A percentile compares a stretch with the other conserved stretches of the same genome.
These are phyloP conservation scores for Fistulinella prunicolor DNA, from an alignment of 768 basidiomycete species.

Conservation along the genomic window DNA sequence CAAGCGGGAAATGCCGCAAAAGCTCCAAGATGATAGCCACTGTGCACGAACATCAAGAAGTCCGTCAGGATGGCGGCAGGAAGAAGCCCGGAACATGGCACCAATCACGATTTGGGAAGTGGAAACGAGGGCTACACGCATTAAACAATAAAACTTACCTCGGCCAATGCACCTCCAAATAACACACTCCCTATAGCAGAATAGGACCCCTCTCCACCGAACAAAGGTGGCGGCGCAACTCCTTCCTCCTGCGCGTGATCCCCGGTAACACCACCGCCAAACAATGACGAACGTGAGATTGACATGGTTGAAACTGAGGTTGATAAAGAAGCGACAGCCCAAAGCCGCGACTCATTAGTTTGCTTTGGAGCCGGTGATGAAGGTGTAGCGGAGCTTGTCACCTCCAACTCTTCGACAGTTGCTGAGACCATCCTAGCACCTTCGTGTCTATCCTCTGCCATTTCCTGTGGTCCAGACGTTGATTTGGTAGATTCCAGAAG, in stretches of 20 bases:
- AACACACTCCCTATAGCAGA: conserved; percentile 42
- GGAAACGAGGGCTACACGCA: conserved; percentile 9
- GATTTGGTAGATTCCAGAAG: conserved; percentile 33
- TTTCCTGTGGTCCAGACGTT: neutral
- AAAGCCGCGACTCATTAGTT: conserved; percentile 20
- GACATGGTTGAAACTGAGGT: conserved; percentile 4
- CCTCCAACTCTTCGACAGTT: conserved; percentile 2
- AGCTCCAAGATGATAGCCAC: no score
- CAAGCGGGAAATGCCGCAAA: neutral
- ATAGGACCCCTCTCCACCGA: neutral
- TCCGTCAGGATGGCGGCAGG: neutral
- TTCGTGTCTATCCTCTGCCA: neutral
- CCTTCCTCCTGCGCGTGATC: conserved; percentile 2
- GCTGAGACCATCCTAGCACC: neutral
- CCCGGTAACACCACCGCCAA: conserved; percentile 11
- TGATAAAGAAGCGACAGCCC: conserved; percentile 8
- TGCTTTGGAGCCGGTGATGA: neutral
- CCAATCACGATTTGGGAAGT: neutral
- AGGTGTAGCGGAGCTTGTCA: conserved; percentile 11
- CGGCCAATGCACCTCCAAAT: conserved; percentile 35
- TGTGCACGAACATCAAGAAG: neutral
- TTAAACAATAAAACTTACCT: conserved; percentile 14
- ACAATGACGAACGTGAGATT: conserved; percentile 27
- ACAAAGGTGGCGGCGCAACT: neutral
- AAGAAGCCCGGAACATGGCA: neutral